Evolutionary conservation across 257 asterid species (phyloP), one percentile per base, ranked within the genome.

Genomic region (Solanum piurae): DNA sequence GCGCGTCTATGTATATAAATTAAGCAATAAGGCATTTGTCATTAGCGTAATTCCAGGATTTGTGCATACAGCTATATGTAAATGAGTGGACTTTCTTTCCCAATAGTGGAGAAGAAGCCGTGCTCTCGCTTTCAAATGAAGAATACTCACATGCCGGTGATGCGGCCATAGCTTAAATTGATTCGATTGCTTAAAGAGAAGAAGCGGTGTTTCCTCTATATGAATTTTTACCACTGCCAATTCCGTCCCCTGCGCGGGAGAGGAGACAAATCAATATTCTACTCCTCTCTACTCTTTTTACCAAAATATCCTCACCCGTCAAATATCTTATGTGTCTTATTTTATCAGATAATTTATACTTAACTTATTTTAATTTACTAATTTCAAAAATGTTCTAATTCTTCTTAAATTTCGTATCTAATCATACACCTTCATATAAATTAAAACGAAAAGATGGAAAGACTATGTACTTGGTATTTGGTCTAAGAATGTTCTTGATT

Each of bases 41-140:
- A n/a, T 14, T 2, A 9, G 27, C 66, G 68, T 16, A 14, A 13
- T 14, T 27, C 34, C 18, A 44, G 34, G 38, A 79, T 14, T 79
- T 25, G 85, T 85, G 87, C 42, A 66, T 69, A 69, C 79, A 37
- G 87, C 38, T 84, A 74, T 20, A 58, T 7, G 82, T 21, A 7
- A 23, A 34, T 25, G 79, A 64, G 87, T 64, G 79, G 87, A 84
- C 77, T 84, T 58, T 84, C 9, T 79, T 16, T 34, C 36, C 31
- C 34, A 12, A 83, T 21, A 31, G 83, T 12, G 34, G 25, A 55
- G 64, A 55, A 55, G 64, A 55, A 7, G 27, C 71, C 58, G 88
- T 75, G 86, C 27, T 77, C 87, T 83, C 49, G 69, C 89, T 87
- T 87, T 83, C 87, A 16, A 71, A 18, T 46, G 75, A 83, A 83